phyloP scores from a whole-genome alignment of 2,329 filamentous ascomycete species.

The Colletotrichum filicis region DNA sequence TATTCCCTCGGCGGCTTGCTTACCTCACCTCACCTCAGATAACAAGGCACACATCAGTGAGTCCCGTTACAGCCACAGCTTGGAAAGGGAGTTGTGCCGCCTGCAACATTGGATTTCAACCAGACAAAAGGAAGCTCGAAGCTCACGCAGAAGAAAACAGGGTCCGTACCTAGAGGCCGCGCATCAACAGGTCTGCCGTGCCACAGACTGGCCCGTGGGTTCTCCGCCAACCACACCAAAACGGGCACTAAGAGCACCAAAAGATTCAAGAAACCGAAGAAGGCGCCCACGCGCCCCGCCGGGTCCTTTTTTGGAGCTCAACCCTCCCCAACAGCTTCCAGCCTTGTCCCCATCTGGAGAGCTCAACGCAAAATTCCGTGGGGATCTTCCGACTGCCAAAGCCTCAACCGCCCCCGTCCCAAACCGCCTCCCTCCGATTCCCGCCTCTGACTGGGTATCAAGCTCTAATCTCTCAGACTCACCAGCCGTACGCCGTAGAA shows the following conservation, averaged over 20 bases:
- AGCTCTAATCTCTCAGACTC: background rate
- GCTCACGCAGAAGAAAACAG: constrained; percentile 4
- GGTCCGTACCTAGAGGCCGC: constrained; percentile 8
- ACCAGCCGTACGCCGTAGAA: background rate
- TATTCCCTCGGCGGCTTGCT: background rate
- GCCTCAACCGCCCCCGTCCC: constrained; percentile 9
- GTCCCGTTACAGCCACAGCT: background rate
- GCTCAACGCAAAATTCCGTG: constrained; percentile 37
- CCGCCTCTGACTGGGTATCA: no score
- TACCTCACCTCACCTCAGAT: background rate
- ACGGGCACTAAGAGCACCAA: constrained; percentile 15
- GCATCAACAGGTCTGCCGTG: constrained; percentile 10
- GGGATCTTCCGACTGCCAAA: constrained; percentile 29
- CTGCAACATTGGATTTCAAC: background rate
- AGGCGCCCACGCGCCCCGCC: no score
- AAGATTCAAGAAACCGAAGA: no score
- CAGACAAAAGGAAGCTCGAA: background rate
- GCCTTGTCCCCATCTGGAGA: constrained; percentile 35
- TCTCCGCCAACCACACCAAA: constrained; percentile 28
- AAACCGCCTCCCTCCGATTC: no score
- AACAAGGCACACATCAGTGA: background rate
- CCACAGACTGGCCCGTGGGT: constrained; percentile 32
- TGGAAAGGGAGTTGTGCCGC: background rate
- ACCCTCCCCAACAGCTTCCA: constrained; percentile 35
- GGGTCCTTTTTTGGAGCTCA: constrained; percentile 22